phyloP scores from a whole-genome alignment of 176 grass and related monocot species.

The Hordeum vulgare region DNA sequence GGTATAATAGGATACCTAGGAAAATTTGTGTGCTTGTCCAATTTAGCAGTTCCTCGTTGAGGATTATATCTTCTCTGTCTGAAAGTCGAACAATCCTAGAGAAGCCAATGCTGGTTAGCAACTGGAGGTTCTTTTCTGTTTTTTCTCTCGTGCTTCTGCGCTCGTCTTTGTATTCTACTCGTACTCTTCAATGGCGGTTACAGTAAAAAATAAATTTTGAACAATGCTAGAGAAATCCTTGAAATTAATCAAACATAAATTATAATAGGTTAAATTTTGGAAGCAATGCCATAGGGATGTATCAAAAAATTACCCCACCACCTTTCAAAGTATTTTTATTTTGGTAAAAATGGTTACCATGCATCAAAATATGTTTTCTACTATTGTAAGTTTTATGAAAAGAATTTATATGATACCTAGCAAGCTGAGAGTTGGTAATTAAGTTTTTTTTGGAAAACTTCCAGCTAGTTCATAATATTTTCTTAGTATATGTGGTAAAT shows the following conservation, averaged over 20 bases:
- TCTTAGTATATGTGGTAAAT: no score
- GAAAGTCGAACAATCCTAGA: neutral
- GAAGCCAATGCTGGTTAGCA: neutral
- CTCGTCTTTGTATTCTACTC: no score
- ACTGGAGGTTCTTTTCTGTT: no score
- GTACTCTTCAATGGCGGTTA: no score
- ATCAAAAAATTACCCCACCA: neutral
- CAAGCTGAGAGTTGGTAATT: neutral
- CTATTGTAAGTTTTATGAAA: neutral
- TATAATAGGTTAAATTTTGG: neutral
- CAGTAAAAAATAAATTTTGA: no score
- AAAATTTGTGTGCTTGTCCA: neutral
- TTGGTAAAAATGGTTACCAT: neutral
- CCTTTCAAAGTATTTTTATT: neutral
- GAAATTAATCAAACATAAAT: neutral
- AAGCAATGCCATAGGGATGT: neutral
- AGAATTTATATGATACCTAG: neutral
- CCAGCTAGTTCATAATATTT: neutral
- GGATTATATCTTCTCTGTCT: neutral
- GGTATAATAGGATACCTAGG: slow-evolving; percentile 53
- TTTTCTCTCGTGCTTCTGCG: no score
- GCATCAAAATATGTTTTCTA: neutral
- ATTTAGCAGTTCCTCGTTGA: neutral
- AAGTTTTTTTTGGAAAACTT: neutral
- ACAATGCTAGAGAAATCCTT: no score